These are phyloP conservation scores for Solanum aculeatissimum DNA, from an alignment of 305 asterid species.

Conservation along the genomic window DNA sequence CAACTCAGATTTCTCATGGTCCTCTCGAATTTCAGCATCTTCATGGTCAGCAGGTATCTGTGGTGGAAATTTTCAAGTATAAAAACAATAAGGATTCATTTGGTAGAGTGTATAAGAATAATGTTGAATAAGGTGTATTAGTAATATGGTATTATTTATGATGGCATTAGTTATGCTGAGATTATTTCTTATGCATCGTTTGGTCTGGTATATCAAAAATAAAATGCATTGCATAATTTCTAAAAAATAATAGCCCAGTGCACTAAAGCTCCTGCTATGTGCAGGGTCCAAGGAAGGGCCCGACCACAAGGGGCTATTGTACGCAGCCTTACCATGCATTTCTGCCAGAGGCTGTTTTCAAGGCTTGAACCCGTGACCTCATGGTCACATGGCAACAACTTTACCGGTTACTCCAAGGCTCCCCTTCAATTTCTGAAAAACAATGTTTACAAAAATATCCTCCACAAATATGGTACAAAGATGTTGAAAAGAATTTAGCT, in stretches of 20 bases:
- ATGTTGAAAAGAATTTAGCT: not conserved
- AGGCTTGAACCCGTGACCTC: too few relatives aligned
- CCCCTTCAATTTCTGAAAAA: not conserved
- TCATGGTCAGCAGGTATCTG: constrained; percentile 22
- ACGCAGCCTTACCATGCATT: too few relatives aligned
- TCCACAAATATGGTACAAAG: not conserved
- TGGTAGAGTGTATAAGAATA: not conserved
- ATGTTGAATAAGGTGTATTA: not conserved
- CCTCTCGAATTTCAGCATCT: constrained; percentile 33
- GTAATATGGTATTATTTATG: not conserved
- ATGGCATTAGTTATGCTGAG: not conserved
- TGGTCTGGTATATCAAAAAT: too few relatives aligned
- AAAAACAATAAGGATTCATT: not conserved
- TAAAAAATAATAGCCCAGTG: not conserved
- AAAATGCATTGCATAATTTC: not conserved
- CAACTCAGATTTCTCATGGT: constrained; percentile 25
- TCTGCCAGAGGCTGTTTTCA: too few relatives aligned
- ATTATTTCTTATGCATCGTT: not conserved
- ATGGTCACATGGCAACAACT: too few relatives aligned
- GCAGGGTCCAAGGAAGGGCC: too few relatives aligned
- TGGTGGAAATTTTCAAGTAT: constrained; percentile 12
- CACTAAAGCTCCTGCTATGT: too few relatives aligned
- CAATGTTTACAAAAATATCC: not conserved
- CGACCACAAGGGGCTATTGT: too few relatives aligned
- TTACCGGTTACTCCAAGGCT: too few relatives aligned